Conservation (phyloP, 306 rosid genomes). For the Cicer judaicum region DNA sequence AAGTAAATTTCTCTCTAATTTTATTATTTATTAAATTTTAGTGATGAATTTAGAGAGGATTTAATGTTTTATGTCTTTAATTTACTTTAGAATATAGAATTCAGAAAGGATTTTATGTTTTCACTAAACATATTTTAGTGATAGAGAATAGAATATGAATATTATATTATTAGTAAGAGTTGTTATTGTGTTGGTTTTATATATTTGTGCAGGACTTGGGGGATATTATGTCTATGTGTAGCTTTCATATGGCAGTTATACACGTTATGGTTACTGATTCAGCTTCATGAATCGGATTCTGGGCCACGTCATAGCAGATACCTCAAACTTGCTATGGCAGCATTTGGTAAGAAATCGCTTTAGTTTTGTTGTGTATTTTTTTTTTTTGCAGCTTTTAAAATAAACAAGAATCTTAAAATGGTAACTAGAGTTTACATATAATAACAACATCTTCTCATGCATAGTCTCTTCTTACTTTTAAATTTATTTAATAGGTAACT, state of each 20-base stretch:
- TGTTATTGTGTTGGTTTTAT: conserved; percentile 16
- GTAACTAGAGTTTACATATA: neutral
- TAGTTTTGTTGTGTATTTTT: neutral
- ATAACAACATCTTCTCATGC: neutral
- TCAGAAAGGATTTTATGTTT: no score
- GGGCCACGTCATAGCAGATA: conserved; percentile 79
- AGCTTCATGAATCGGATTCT: conserved; percentile 71
- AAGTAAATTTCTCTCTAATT: no score
- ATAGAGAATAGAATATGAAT: no score
- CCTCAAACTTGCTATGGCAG: conserved; percentile 68
- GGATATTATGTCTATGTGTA: conserved; percentile 53
- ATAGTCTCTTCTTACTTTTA: neutral
- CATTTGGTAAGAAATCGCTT: conserved; percentile 62
- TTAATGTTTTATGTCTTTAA: no score
- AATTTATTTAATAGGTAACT: no score
- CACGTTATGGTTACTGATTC: conserved; percentile 73
- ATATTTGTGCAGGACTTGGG: conserved; percentile 71
- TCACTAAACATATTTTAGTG: no score
- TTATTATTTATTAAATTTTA: no score
- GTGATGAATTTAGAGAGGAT: no score
- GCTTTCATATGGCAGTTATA: conserved; percentile 75
- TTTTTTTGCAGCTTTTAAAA: neutral
- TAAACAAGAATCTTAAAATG: neutral
- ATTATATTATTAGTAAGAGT: neutral
- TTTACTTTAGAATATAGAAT: no score